A percentile compares a stretch with the other conserved stretches of the same genome.
phyloP scores from a whole-genome alignment of 129 eudicot genomes.

The Ambrosia artemisiifolia region DNA sequence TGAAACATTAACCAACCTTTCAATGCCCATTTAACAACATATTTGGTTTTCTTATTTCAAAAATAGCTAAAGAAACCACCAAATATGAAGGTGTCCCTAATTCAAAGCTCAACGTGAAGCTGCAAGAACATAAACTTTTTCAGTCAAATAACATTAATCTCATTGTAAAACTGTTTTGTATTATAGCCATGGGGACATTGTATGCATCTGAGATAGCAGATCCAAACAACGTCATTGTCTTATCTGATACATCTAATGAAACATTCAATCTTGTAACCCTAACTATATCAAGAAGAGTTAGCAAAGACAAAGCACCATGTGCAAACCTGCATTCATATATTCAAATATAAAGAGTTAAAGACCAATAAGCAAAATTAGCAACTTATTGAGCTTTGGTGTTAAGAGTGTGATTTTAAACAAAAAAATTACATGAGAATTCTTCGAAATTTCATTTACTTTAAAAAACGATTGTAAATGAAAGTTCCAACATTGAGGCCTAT shows the following conservation, averaged over 20 bases:
- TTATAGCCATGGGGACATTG: too few relatives aligned
- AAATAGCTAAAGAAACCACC: too few relatives aligned
- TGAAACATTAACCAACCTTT: too few relatives aligned
- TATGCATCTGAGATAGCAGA: conserved; percentile 93
- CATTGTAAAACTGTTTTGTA: too few relatives aligned
- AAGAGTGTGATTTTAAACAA: neutral
- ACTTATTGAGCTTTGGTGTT: neutral
- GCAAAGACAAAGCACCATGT: conserved; percentile 56
- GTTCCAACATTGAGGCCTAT: conserved; percentile 89
- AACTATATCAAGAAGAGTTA: conserved; percentile 60
- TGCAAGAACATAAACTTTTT: too few relatives aligned
- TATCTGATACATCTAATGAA: conserved; percentile 69
- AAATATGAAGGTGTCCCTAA: too few relatives aligned
- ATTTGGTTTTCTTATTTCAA: too few relatives aligned
- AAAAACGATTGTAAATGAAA: conserved; percentile 68
- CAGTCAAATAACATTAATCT: too few relatives aligned
- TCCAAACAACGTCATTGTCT: conserved; percentile 69
- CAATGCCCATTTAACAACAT: too few relatives aligned
- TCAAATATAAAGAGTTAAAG: neutral
- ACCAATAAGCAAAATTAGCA: conserved; percentile 9
- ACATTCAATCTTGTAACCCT: conserved; percentile 70
- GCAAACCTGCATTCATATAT: conserved; percentile 61
- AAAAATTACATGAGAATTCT: conserved; percentile 76
- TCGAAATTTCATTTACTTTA: conserved; percentile 73
- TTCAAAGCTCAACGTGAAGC: too few relatives aligned